Base-by-base conservation (phyloP, 805 yeast genomes). In the Yarrowia osloensis region DNA sequence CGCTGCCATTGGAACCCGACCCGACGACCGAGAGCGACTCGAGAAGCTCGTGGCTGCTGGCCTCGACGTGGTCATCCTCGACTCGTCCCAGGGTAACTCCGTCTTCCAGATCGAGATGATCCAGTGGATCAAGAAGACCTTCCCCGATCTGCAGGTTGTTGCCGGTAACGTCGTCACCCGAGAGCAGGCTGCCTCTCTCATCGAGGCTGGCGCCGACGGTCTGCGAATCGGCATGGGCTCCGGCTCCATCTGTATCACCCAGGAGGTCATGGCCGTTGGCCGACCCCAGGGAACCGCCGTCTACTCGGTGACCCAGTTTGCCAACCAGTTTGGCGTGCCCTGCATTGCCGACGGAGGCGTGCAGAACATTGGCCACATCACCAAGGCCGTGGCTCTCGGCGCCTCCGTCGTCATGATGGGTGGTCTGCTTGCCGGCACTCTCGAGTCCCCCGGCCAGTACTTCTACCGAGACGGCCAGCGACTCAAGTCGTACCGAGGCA, bases 201-300 rank as follows among this genome's bases (percentile, higher is more conserved):
- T 92, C 75, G 88, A 85, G 74, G 97, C 97, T 65, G 99, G 99
- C 81, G 97, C 96, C 66, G 99, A 95, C 79, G 98, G 93, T 78
- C 84, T 95, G 75, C 91, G 98, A 86, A 94, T 95, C 73, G 99
- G 99, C 82, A 95, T 95, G 99, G 99, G 99, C 77, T 91, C 98
- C 37, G 99, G 99, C 76, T 91, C 98, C 70, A 96, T 96, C 78
- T 95, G 99, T 86, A 95, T 95, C 78, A 95, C 99, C 66, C 99
- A 95, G 83, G 99, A 95, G 83, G 99, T 95, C 69, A 95, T 95
- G 99, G 99, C 99, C 65, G 96, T 97, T 82, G 99, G 99, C 82
- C 92, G 99, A 85, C 99, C 99, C 70, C 99, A 95, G 84, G 99
- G 98, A 82, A 92, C 98, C 72, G 99, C 99, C 69, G 98, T 95